These are phyloP conservation scores for Penicillium corylophilum DNA, from an alignment of 2,329 filamentous ascomycete species.

Conservation along the genomic window DNA sequence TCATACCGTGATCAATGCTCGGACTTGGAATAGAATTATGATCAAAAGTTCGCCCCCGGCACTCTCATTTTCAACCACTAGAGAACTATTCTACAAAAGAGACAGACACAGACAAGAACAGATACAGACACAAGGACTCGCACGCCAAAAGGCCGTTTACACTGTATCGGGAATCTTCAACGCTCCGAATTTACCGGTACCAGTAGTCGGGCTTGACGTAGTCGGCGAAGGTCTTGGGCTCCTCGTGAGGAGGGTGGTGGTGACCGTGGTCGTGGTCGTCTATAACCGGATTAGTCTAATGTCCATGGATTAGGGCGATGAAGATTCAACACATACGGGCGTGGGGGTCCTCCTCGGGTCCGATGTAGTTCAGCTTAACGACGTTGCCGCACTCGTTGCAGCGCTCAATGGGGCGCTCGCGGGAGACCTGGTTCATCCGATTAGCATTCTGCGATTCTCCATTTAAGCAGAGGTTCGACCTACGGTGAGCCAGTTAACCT, in stretches of 20 bases:
- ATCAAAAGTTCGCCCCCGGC: slow-evolving; percentile 19
- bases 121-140: slow-evolving; percentile 19
- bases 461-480: slow-evolving; percentile 30
- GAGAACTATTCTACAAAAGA: slow-evolving; percentile 31
- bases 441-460: not conserved
- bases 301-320: not conserved
- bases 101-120: slow-evolving; percentile 22
- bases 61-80: slow-evolving; percentile 31
- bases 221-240: slow-evolving; percentile 96
- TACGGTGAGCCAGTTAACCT: slow-evolving; percentile 87
- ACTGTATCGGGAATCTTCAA: slow-evolving; percentile 19
- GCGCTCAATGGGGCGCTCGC: slow-evolving; percentile 86
- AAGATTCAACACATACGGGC: slow-evolving; percentile 46
- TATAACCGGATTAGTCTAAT: slow-evolving; percentile 17
- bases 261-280: slow-evolving; percentile 43
- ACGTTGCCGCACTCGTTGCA: slow-evolving; percentile 96
- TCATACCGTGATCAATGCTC: not conserved
- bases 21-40: slow-evolving; percentile 1
- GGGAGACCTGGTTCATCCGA: slow-evolving; percentile 62
- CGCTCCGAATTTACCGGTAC: slow-evolving; percentile 54
- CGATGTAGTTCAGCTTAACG: slow-evolving; percentile 97
- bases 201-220: slow-evolving; percentile 93
- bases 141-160: slow-evolving; percentile 17
- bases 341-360: slow-evolving; percentile 70
- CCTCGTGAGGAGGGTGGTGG: slow-evolving; percentile 59